Conservation (phyloP, 2,329 filamentous ascomycete species). For the Gaeumannomyces sp. region DNA sequence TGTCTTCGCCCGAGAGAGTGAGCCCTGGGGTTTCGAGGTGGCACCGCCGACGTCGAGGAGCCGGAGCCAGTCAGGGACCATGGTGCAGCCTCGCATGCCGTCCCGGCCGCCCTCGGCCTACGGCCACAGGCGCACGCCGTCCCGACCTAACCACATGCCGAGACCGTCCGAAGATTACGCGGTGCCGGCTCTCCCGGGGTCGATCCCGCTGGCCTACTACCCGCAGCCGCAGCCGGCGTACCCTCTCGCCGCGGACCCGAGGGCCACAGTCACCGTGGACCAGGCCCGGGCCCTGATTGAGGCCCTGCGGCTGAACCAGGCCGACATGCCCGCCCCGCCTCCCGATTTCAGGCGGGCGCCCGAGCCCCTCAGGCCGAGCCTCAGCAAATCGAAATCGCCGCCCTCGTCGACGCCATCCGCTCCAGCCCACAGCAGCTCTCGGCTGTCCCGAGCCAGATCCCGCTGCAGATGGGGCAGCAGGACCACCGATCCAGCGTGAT, state of each 20-base stretch:
- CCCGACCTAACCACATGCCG: not conserved
- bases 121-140: not conserved
- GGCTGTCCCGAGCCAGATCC: too few species aligned
- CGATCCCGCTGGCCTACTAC: not conserved
- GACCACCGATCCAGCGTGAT: not conserved
- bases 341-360: not conserved
- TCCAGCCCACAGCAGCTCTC: not conserved
- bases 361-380: not conserved
- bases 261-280: not conserved
- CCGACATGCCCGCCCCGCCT: not conserved
- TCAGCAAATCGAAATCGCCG: not conserved
- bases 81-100: too few species aligned
- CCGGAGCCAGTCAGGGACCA: not conserved
- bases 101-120: not conserved
- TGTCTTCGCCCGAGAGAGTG: not conserved
- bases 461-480: not conserved
- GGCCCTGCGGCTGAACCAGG: not conserved
- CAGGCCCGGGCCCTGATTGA: not conserved
- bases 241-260: not conserved
- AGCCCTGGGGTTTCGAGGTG: not conserved
- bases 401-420: not conserved
- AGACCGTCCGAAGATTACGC: not conserved
- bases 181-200: not conserved
- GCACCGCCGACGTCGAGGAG: not conserved
- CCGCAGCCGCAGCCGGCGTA: not conserved